These are phyloP conservation scores for Sporisorium sorghi DNA, from an alignment of 1,284 basidiomycete species.

Conservation along the genomic window DNA sequence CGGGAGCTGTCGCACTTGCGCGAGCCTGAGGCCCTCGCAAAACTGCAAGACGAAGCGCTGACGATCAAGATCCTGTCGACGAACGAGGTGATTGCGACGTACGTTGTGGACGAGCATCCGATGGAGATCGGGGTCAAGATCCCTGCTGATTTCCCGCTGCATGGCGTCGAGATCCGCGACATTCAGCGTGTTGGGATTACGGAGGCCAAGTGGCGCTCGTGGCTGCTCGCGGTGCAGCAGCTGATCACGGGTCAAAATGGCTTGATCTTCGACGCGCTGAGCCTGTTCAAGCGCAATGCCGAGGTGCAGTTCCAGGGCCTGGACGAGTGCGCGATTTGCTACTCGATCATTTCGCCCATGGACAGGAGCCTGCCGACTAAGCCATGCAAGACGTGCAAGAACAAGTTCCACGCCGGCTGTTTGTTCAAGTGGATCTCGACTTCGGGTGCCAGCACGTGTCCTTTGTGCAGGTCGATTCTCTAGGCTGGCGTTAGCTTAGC, in stretches of 20 bases:
- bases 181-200: slow-evolving; percentile 82
- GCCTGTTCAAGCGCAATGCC: slow-evolving; percentile 96
- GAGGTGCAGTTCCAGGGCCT: slow-evolving; percentile 67
- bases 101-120: slow-evolving; percentile 91
- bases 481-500: neutral
- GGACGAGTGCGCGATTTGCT: slow-evolving; percentile 69
- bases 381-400: slow-evolving; percentile 92
- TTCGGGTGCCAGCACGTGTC: slow-evolving; percentile 85
- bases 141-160: slow-evolving; percentile 90
- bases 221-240: slow-evolving; percentile 93
- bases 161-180: slow-evolving; percentile 87
- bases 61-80: slow-evolving; percentile 77
- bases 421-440: slow-evolving; percentile 85
- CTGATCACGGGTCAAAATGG: slow-evolving; percentile 87
- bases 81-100: slow-evolving; percentile 73
- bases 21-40: slow-evolving; percentile 75
- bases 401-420: slow-evolving; percentile 81
- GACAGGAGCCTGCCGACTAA: slow-evolving; percentile 90
- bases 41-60: slow-evolving; percentile 84
- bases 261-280: slow-evolving; percentile 88
- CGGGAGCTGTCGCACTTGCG: slow-evolving; percentile 84
- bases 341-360: slow-evolving; percentile 89
- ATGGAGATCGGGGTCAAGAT: slow-evolving; percentile 90
- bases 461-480: slow-evolving; percentile 79
- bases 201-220: slow-evolving; percentile 90